Evolutionary conservation across 495 filamentous ascomycete genomes (phyloP), one percentile per base, ranked within the genome.

Genomic region (Daldinia loculata): DNA sequence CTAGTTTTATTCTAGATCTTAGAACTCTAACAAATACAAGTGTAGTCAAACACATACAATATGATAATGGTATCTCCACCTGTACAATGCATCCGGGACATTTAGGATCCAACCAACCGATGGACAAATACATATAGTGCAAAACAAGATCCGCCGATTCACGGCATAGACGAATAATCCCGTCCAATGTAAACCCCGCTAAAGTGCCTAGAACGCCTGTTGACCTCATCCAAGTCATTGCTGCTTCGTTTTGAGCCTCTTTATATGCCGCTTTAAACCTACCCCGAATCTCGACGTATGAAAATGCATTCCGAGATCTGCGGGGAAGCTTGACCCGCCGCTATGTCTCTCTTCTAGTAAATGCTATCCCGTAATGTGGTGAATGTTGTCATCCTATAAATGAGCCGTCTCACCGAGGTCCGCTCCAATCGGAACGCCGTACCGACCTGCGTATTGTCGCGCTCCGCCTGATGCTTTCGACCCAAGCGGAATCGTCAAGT

Each of bases 401-500:
- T 14, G 56, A 36, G 50, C 30, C 32, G 69, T 59, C 53, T 73
- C 48, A 76, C 45, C 56, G 67, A 60, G 65, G 61, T 17, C 67
- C 63, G 62, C 63, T 69, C 70, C 74, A 67, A 41, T 78, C 71
- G 8, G 75, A 71, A 39, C 63, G 63, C 38, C 75, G 67, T 26
- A 72, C 75, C 48, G 83, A 83, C 73, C 88, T 87, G 70, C 89
- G 88, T 81, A 89, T 86, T 55, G 93, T 97, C 68, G 95, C 93
- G 80, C 93, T 97, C 61, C 93, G 87, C 66, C 93, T 85, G 56
- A 98, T 92, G 83, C 93, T 97, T 80, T 94, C 91, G 57, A 94
- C 92, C 94, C 94, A 98, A 19, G 90, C 92, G 41, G 93, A 95
- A 69, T 93, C 90, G 70, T 92, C 91, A 29, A 98, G 83, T 74